Conservation (phyloP, 108 stramenopile genomes). For the Skeletonema potamos region DNA sequence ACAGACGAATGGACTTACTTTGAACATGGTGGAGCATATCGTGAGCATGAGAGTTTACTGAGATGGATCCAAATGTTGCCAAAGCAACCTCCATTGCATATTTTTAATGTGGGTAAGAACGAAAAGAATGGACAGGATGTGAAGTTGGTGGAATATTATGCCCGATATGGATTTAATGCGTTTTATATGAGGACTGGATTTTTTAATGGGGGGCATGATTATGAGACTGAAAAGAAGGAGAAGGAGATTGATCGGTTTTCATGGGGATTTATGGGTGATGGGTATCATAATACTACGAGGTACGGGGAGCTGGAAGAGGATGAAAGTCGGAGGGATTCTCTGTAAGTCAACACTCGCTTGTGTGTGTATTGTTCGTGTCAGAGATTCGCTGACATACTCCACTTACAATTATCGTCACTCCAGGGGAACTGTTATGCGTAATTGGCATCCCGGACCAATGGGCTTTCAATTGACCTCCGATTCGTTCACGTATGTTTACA, state of each 20-base stretch:
- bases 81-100: constrained; percentile 44
- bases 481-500: constrained; percentile 54
- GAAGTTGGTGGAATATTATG: constrained; percentile 19
- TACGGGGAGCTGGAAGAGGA: constrained; percentile 48
- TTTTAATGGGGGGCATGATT: constrained; percentile 37
- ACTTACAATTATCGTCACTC: neutral
- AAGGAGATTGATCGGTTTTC: constrained; percentile 32
- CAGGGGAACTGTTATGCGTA: constrained; percentile 42
- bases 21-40: constrained; percentile 25
- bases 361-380: neutral
- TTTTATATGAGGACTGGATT: constrained; percentile 31
- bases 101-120: constrained; percentile 25
- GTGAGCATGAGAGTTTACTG: constrained; percentile 32
- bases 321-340: constrained; percentile 20
- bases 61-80: constrained; percentile 47
- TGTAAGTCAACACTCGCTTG: neutral
- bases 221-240: constrained; percentile 25
- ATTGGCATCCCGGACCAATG: constrained; percentile 61
- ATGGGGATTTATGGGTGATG: constrained; percentile 48
- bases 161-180: constrained; percentile 40
- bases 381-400: neutral
- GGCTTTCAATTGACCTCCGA: constrained; percentile 52
- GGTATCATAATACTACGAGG: constrained; percentile 49
- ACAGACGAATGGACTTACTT: constrained; percentile 58
- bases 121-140: neutral